These are phyloP conservation scores for Sarcodon sp. DNA, from an alignment of 768 basidiomycete species.

Conservation along the genomic window DNA sequence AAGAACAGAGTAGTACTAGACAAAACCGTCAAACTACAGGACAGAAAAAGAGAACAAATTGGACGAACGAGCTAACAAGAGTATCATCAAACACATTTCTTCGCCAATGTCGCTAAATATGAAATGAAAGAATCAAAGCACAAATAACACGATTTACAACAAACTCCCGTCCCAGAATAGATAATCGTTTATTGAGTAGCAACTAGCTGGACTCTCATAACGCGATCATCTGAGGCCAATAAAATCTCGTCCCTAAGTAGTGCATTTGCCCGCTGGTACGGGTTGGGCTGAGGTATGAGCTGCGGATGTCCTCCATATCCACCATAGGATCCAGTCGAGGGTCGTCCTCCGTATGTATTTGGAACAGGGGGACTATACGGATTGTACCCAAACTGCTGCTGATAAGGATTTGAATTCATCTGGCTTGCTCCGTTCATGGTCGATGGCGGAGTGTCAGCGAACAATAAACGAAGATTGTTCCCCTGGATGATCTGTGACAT, in stretches of 20 bases:
- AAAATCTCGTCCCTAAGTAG: conserved; percentile 73
- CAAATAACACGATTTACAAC: conserved; percentile 4
- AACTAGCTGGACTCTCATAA: conserved; percentile 53
- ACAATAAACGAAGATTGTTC: conserved; percentile 78
- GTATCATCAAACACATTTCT: too few relatives aligned
- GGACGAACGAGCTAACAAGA: too few relatives aligned
- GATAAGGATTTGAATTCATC: conserved; percentile 23
- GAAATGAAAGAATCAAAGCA: conserved; percentile 4
- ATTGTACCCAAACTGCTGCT: conserved; percentile 16
- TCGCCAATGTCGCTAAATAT: too few relatives aligned
- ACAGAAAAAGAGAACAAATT: too few relatives aligned
- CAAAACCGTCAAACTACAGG: too few relatives aligned
- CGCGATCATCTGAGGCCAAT: conserved; percentile 81
- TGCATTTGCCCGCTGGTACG: conserved; percentile 26
- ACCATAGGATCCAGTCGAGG: conserved; percentile 7
- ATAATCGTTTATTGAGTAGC: conserved; percentile 9
- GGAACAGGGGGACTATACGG: conserved; percentile 18
- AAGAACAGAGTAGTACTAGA: too few relatives aligned
- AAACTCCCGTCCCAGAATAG: background rate
- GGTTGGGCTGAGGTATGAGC: conserved; percentile 26
- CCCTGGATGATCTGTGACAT: conserved; percentile 95
- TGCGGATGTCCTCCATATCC: conserved; percentile 7
- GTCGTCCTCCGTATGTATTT: conserved; percentile 13
- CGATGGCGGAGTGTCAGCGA: conserved; percentile 88
- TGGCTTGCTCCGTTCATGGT: conserved; percentile 45